A percentile compares a stretch with the other conserved stretches of the same genome.
phyloP scores from a whole-genome alignment of 2,329 filamentous ascomycete genomes.

The Diaporthe eres region DNA sequence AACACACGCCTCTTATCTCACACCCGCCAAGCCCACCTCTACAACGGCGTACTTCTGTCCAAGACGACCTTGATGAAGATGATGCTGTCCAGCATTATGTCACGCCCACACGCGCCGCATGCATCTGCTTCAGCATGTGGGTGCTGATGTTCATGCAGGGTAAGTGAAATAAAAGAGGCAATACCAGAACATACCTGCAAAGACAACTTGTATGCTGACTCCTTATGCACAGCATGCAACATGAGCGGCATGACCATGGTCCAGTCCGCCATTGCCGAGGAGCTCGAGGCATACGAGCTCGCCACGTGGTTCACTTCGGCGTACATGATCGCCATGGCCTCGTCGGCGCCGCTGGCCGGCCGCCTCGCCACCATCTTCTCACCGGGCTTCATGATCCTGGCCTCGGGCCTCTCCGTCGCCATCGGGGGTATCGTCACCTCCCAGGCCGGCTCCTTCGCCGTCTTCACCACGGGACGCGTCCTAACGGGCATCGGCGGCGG shows the following conservation, averaged over 20 bases:
- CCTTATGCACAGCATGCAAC: constrained; percentile 66
- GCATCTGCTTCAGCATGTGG: constrained; percentile 68
- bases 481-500: constrained; percentile 79
- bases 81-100: constrained; percentile 40
- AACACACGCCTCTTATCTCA: constrained; percentile 49
- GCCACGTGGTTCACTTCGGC: constrained; percentile 86
- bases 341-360: constrained; percentile 77
- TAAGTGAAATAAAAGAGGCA: constrained; percentile 46
- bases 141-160: constrained; percentile 73
- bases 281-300: constrained; percentile 80
- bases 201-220: neutral
- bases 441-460: constrained; percentile 67
- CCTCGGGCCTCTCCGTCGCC: constrained; percentile 70
- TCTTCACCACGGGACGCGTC: constrained; percentile 78
- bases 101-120: constrained; percentile 53
- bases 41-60: neutral
- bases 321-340: constrained; percentile 76
- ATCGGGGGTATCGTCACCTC: constrained; percentile 77
- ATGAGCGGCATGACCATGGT: constrained; percentile 87
- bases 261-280: constrained; percentile 81
- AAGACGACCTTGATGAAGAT: constrained; percentile 6
- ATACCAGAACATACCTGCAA: neutral
- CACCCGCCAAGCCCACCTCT: neutral
- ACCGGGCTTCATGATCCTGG: constrained; percentile 74
- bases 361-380: constrained; percentile 82